These are phyloP conservation scores for Kwoniella botswanensis DNA, from an alignment of 768 basidiomycete genomes.

Conservation along the genomic window DNA sequence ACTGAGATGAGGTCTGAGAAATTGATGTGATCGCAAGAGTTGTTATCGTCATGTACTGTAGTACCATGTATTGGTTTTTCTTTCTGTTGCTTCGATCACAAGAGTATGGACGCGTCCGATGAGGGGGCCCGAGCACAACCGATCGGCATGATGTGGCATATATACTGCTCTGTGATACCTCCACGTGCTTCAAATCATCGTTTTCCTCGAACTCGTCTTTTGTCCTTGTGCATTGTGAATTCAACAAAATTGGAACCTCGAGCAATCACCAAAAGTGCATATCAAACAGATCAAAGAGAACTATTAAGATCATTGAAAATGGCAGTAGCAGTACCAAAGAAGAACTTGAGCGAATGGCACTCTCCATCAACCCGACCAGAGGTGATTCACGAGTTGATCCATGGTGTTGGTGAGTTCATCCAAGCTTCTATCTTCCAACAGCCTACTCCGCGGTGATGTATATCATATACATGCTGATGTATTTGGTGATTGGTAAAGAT, in stretches of 20 bases:
- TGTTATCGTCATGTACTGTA: not conserved
- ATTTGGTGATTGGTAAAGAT: constrained; percentile 63
- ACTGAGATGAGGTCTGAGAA: not conserved
- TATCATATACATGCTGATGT: no score
- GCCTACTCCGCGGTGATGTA: no score
- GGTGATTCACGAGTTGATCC: constrained; percentile 78
- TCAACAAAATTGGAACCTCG: not conserved
- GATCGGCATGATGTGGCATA: constrained; percentile 15
- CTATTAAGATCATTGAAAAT: not conserved
- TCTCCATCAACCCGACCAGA: constrained; percentile 76
- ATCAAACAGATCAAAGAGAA: not conserved
- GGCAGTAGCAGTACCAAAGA: constrained; percentile 40
- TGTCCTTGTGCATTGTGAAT: not conserved
- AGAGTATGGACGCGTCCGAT: constrained; percentile 19
- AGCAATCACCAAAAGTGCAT: not conserved
- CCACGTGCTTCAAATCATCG: constrained; percentile 26
- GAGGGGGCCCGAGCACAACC: constrained; percentile 11
- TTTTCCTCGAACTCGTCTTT: constrained; percentile 21
- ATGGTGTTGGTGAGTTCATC: constrained; percentile 53
- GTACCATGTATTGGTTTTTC: not conserved
- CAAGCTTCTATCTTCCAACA: not conserved
- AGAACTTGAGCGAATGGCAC: constrained; percentile 54
- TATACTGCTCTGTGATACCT: not conserved
- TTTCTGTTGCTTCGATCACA: constrained; percentile 1
- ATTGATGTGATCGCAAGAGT: not conserved